phyloP scores from a whole-genome alignment of 1,284 basidiomycete species.

The Wallemia mellicola region DNA sequence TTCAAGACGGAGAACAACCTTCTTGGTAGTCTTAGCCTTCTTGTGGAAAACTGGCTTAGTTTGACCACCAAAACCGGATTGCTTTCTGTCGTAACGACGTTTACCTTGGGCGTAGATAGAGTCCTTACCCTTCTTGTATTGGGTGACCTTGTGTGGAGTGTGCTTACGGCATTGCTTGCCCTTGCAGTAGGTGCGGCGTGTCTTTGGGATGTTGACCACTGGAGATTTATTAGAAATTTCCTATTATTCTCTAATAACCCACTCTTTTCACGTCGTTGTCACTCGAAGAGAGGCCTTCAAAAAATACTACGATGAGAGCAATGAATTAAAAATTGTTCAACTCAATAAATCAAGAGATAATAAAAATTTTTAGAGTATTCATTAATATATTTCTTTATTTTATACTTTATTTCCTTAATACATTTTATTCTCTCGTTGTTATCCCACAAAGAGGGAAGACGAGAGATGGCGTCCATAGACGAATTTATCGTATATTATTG shows the following conservation, averaged over 20 bases:
- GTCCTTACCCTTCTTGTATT: slow-evolving; percentile 97
- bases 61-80: slow-evolving; percentile 98
- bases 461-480: no score
- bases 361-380: neutral
- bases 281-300: neutral
- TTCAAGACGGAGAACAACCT: slow-evolving; percentile 89
- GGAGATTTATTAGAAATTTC: slow-evolving; percentile 13
- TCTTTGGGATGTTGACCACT: slow-evolving; percentile 81
- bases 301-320: neutral
- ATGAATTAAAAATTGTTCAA: neutral
- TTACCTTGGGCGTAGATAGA: slow-evolving; percentile 93
- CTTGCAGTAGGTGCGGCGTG: slow-evolving; percentile 80
- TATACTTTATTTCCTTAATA: neutral
- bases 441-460: no score
- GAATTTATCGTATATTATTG: no score
- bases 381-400: neutral
- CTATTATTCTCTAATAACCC: neutral
- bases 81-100: slow-evolving; percentile 98
- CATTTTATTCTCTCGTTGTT: no score
- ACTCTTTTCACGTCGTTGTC: neutral
- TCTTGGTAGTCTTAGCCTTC: slow-evolving; percentile 96
- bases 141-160: slow-evolving; percentile 89
- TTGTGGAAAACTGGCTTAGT: slow-evolving; percentile 99
- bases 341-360: neutral
- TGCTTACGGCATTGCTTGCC: slow-evolving; percentile 96